Conservation (phyloP, 2,329 filamentous ascomycete genomes). For the Dactylonectria estremocensis region DNA sequence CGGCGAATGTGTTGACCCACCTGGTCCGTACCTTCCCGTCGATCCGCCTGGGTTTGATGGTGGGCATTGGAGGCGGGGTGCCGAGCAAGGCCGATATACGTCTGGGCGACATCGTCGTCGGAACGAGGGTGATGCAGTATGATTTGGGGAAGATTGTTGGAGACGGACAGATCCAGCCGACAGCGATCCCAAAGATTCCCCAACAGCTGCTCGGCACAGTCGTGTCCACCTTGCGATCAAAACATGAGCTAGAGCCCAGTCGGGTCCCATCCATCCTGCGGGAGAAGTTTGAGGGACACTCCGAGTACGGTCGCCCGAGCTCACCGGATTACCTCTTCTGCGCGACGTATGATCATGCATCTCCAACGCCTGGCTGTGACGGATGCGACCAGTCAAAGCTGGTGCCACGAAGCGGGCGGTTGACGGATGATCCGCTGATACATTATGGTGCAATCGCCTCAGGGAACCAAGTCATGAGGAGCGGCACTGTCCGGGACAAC, state of each 20-base stretch:
- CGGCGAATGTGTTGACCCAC: constrained; percentile 43
- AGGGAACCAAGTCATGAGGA: not conserved
- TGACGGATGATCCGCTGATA: not conserved
- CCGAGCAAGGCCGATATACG: constrained; percentile 39
- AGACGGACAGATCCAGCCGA: constrained; percentile 15
- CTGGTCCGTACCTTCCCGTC: constrained; percentile 59
- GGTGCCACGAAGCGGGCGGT: not conserved
- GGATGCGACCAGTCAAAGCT: not conserved
- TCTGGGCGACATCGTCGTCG: constrained; percentile 41
- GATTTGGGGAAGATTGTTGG: constrained; percentile 43
- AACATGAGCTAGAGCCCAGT: constrained; percentile 4
- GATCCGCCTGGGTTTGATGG: constrained; percentile 34
- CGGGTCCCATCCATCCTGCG: not conserved
- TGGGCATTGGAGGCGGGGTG: constrained; percentile 43
- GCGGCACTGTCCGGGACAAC: not conserved
- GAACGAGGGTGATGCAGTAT: constrained; percentile 43
- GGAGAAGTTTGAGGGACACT: not conserved
- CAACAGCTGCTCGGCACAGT: not conserved
- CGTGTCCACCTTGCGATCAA: constrained; percentile 29
- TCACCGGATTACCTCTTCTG: not conserved
- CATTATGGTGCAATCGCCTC: not conserved
- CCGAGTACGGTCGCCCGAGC: not conserved
- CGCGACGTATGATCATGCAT: not conserved
- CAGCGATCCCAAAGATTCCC: not conserved
- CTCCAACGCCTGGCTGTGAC: not conserved